Conservation (phyloP, 176 grass and related monocot species). For the Bothriochloa decipiens region DNA sequence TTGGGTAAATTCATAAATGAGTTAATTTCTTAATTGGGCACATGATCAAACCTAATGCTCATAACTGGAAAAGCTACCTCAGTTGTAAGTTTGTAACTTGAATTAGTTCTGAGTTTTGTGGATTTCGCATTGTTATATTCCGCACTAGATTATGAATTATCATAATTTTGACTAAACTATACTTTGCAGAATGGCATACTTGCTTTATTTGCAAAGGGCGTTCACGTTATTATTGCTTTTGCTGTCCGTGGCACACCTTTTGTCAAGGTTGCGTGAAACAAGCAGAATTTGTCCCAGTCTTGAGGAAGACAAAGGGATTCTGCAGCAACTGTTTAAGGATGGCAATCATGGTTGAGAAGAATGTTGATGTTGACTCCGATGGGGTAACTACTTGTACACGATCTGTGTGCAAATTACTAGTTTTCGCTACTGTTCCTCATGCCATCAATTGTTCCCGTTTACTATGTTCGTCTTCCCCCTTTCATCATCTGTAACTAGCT, state of each 20-base stretch:
- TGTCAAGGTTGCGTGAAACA: constrained; percentile 63
- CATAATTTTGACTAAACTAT: constrained; percentile 16
- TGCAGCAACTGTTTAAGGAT: constrained; percentile 76
- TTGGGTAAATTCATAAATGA: background rate
- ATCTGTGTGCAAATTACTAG: constrained; percentile 14
- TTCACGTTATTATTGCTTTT: constrained; percentile 65
- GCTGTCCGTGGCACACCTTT: constrained; percentile 60
- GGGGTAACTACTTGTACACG: constrained; percentile 55
- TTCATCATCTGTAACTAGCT: constrained; percentile 13
- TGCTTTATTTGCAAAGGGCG: constrained; percentile 73
- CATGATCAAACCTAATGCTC: background rate
- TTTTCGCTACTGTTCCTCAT: background rate
- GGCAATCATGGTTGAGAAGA: constrained; percentile 66
- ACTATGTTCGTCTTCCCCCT: background rate
- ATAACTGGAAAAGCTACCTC: background rate
- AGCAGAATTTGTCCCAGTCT: constrained; percentile 63
- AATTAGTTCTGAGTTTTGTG: constrained; percentile 20
- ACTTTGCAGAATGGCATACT: constrained; percentile 76
- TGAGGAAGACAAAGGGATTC: constrained; percentile 73
- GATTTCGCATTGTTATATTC: constrained; percentile 2
- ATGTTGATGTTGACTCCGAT: constrained; percentile 61
- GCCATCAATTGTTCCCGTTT: background rate
- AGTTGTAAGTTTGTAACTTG: constrained; percentile 3
- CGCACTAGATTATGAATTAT: background rate
- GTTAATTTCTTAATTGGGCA: background rate